Evolutionary conservation across 192 early-diverging fungal species (phyloP).

Genomic region (Dimargaris cristalligena): DNA sequence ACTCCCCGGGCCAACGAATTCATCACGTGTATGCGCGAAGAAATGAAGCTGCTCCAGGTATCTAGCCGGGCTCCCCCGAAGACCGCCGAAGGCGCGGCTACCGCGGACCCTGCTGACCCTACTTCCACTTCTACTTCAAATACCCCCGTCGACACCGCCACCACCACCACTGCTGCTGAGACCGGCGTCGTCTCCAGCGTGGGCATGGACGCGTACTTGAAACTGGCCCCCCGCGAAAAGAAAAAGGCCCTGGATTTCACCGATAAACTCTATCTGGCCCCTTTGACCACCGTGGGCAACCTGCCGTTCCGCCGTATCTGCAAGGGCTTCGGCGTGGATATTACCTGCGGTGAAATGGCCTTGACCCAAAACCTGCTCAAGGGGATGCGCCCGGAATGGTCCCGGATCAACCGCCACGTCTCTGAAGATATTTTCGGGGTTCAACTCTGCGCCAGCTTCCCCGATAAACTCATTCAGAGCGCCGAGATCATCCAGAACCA

Average conservation of each 20-base stretch:
- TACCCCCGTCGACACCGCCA: conserved; percentile 7
- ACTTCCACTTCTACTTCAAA: conserved; percentile 15
- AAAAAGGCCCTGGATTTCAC: conserved; percentile 42
- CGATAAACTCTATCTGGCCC: conserved; percentile 84
- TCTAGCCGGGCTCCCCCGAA: conserved; percentile 1
- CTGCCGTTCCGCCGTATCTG: conserved; percentile 90
- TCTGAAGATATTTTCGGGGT: conserved; percentile 88
- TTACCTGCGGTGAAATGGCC: conserved; percentile 96
- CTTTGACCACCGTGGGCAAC: conserved; percentile 94
- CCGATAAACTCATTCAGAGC: conserved; percentile 35
- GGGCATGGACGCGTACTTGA: conserved; percentile 10
- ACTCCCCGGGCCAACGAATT: conserved; percentile 21
- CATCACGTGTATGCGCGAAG: conserved; percentile 22
- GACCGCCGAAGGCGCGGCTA: not conserved
- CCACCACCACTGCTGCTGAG: not conserved
- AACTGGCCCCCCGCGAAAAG: not conserved
- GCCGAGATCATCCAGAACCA: conserved; percentile 51
- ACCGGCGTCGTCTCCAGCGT: not conserved
- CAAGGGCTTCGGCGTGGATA: conserved; percentile 84
- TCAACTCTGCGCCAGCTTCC: conserved; percentile 58
- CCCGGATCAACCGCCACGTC: conserved; percentile 63
- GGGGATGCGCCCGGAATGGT: conserved; percentile 61
- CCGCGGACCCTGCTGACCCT: conserved; percentile 11
- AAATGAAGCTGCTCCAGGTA: conserved; percentile 15
- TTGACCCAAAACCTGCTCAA: conserved; percentile 46